Conservation (phyloP, 768 basidiomycete genomes). For the Erythrobasidium yunnanense region DNA sequence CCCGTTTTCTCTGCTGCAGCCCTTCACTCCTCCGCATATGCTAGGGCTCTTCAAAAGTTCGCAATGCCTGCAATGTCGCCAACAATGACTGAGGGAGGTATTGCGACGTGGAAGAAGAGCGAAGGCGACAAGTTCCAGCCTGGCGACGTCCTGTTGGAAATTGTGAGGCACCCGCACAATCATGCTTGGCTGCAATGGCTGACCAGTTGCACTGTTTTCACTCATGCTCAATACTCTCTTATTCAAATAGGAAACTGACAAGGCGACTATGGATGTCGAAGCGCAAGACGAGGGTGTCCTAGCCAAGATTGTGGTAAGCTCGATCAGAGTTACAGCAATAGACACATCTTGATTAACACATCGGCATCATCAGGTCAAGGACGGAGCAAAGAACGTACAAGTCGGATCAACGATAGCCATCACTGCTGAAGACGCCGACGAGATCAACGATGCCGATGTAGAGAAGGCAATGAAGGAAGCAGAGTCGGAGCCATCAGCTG, state of each 20-base stretch:
- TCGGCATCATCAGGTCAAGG: conserved; percentile 50
- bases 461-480: conserved; percentile 42
- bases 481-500: conserved; percentile 28
- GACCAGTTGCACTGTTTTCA: too few species aligned
- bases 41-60: conserved; percentile 73
- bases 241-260: conserved; percentile 14
- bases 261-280: conserved; percentile 91
- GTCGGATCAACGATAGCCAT: conserved; percentile 87
- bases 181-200: background rate
- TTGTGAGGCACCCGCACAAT: conserved; percentile 54
- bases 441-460: conserved; percentile 66
- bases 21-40: conserved; percentile 66
- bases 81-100: conserved; percentile 99
- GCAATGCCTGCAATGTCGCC: conserved; percentile 98
- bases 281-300: conserved; percentile 94
- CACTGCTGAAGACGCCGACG: conserved; percentile 88
- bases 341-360: conserved; percentile 13
- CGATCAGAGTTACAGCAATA: too few species aligned
- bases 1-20: too few species aligned
- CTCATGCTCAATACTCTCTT: too few species aligned
- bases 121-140: conserved; percentile 81
- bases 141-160: conserved; percentile 92
- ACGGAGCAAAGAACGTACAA: conserved; percentile 73
- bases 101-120: conserved; percentile 92
- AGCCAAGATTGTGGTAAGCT: conserved; percentile 85